Evolutionary conservation across 2,329 filamentous ascomycete species (phyloP), one percentile per base, ranked within the genome.

Genomic region (Ceratocystis variospora): DNA sequence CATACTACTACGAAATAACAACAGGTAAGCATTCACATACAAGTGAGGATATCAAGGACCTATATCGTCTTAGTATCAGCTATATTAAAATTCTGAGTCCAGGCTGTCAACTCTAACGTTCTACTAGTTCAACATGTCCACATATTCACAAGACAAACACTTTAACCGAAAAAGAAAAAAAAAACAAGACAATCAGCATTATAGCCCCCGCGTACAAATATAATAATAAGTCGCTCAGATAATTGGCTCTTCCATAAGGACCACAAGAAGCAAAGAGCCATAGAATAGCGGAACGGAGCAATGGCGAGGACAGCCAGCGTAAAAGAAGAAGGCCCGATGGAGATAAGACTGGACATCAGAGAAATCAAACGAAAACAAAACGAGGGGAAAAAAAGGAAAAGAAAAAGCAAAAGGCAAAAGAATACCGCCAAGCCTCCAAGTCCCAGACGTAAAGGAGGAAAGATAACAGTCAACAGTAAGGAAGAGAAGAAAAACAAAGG

Each of bases 171-270:
- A 50, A 50, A 57, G 22, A 22, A 22, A 22, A 22, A 22, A 59
- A 33, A 17, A 59, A 59, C 53, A n/a, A 59, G 28, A n/a, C 53
- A 59, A 59, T 59, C 53, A 33, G 53, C 53, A 59, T 59, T 59
- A 59, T 17, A 59, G 28, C 53, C 25, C 53, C 15, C 5, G 53
- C 53, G 53, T 59, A 25, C 25, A 59, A 33, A n/a, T 59, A 59
- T 59, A 59, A 59, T 5, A 59, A 59, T 59, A 59, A 37, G 25
- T 59, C 53, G 25, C 53, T 59, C 28, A 59, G 15, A 59, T 6
- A 59, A 12, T n/a, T 59, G 28, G 28, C 33, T 31, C 53, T 17
- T 12, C 10, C n/a, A 62, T 44, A 15, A 15, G 19, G n/a, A 53
- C 19, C 10, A 22, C 6, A 12, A 22, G n/a, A 46, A 31, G 8